Evolutionary conservation across 1,284 basidiomycete genomes (phyloP).

Genomic region (Cryptococcus sp.): DNA sequence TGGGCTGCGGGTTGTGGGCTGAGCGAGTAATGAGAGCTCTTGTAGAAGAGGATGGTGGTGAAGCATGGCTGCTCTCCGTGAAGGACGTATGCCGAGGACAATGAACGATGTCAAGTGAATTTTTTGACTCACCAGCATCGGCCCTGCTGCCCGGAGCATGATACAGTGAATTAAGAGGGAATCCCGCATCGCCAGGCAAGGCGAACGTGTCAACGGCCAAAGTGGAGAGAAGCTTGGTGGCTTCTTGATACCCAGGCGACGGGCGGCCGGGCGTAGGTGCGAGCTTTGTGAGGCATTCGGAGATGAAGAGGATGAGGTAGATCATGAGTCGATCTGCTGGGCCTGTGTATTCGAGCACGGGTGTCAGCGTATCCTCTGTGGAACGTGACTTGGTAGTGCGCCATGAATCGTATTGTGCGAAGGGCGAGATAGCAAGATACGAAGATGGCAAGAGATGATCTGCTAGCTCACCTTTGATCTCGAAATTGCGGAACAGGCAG

Average conservation of each 20-base stretch:
- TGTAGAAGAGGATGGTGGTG: no score
- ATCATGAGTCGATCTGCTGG: conserved; percentile 95
- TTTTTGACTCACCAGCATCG: conserved; percentile 71
- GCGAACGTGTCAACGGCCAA: conserved; percentile 90
- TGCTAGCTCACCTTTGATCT: conserved; percentile 75
- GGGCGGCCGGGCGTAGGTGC: conserved; percentile 57
- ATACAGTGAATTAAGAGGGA: conserved; percentile 91
- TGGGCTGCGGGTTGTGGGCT: no score
- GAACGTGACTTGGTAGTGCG: neutral
- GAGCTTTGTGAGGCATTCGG: conserved; percentile 92
- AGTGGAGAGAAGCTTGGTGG: conserved; percentile 83
- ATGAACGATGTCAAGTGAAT: no score
- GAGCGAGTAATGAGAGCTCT: no score
- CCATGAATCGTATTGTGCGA: neutral
- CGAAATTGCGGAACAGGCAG: conserved; percentile 98
- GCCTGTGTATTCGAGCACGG: conserved; percentile 50
- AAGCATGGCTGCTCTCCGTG: no score
- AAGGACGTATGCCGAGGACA: no score
- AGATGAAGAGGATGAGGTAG: conserved; percentile 96
- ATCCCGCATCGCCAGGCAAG: conserved; percentile 93
- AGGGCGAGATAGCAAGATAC: neutral
- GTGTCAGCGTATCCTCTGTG: neutral
- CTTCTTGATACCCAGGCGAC: conserved; percentile 75
- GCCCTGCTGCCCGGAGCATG: conserved; percentile 72
- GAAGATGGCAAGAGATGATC: neutral